Conservation (phyloP, 1,284 basidiomycete genomes). For the Lignosus rhinocerotis region DNA sequence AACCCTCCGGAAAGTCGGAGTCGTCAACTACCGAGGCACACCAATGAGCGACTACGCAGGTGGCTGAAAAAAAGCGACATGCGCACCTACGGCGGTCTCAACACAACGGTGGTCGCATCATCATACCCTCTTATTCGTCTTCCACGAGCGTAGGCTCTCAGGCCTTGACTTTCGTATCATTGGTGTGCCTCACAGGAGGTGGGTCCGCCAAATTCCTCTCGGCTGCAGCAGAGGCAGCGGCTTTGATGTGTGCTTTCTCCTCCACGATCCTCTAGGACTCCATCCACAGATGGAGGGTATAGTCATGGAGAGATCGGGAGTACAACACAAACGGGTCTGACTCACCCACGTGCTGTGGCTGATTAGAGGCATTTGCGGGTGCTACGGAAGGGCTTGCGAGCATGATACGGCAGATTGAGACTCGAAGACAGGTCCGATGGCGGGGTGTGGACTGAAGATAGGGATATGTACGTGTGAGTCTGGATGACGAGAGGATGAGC, state of each 20-base stretch:
- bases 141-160: not conserved
- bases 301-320: slow-evolving; percentile 64
- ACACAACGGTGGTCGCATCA: not conserved
- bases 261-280: slow-evolving; percentile 62
- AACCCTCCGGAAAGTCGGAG: not conserved
- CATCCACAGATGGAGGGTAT: slow-evolving; percentile 67
- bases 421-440: not conserved
- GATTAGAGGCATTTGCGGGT: not conserved
- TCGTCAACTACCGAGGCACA: not conserved
- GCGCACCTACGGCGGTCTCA: not conserved
- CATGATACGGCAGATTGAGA: slow-evolving; percentile 14
- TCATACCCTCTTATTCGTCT: not conserved
- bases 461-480: not conserved
- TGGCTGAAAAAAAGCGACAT: not conserved
- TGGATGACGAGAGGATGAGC: not conserved
- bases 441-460: not conserved
- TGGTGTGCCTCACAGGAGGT: slow-evolving; percentile 11
- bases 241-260: slow-evolving; percentile 42
- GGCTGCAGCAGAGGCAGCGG: slow-evolving; percentile 18
- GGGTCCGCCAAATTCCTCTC: slow-evolving; percentile 20
- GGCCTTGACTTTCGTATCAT: slow-evolving; percentile 6
- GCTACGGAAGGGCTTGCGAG: slow-evolving; percentile 18
- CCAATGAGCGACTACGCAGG: not conserved
- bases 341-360: slow-evolving; percentile 15
- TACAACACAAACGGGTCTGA: slow-evolving; percentile 47